Evolutionary conservation across 75 land plant species (phyloP).

Genomic region (Pinus tabuliformis): DNA sequence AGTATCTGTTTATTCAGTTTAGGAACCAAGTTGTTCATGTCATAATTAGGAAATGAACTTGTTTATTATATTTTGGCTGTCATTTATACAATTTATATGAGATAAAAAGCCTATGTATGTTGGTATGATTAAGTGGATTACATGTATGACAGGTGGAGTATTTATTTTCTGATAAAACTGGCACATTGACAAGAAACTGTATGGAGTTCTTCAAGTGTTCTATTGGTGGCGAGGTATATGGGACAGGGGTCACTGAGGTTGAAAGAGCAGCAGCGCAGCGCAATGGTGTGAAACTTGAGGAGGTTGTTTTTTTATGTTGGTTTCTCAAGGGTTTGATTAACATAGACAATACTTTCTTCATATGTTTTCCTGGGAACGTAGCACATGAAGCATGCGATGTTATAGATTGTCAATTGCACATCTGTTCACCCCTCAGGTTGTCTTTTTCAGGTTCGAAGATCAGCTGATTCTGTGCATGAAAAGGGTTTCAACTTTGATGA

Average conservation of each 20-base stretch:
- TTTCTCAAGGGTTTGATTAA: neutral
- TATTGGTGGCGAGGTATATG: slow-evolving; percentile 90
- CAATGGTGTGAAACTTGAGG: slow-evolving; percentile 62
- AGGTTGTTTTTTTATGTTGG: slow-evolving; percentile 38
- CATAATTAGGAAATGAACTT: too few species aligned
- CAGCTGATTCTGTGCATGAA: slow-evolving; percentile 53
- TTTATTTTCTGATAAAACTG: slow-evolving; percentile 97
- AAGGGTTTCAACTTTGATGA: slow-evolving; percentile 99
- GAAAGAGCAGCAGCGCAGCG: slow-evolving; percentile 77
- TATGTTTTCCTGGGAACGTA: neutral
- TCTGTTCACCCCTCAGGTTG: neutral
- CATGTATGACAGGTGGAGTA: slow-evolving; percentile 78
- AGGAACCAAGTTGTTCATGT: too few species aligned
- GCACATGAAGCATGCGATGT: neutral
- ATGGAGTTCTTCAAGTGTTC: slow-evolving; percentile 99
- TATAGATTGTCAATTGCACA: neutral
- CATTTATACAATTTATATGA: neutral
- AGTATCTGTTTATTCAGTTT: too few species aligned
- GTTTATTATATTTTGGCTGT: too few species aligned
- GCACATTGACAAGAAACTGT: slow-evolving; percentile 92
- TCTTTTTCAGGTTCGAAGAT: slow-evolving; percentile 20
- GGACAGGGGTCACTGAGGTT: slow-evolving; percentile 93
- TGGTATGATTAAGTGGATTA: neutral
- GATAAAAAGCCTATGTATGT: neutral
- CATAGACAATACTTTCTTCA: neutral